phyloP scores from a whole-genome alignment of 2,329 filamentous ascomycete species.

The Cercospora berteroae region DNA sequence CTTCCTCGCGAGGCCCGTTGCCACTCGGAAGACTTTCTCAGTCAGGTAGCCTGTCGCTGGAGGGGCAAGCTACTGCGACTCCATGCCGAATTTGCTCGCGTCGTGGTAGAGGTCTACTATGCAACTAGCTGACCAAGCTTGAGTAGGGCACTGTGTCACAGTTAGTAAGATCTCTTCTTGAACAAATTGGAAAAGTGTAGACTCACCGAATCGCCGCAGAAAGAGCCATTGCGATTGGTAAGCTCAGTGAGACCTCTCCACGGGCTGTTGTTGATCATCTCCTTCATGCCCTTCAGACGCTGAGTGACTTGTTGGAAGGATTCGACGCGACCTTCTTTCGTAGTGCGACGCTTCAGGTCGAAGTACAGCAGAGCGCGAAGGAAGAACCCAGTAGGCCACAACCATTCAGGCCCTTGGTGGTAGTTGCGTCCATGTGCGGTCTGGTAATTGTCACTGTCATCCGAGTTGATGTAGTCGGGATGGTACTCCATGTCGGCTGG shows the following conservation, averaged over 20 bases:
- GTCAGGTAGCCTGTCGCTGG: slow-evolving; percentile 11
- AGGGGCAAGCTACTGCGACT: slow-evolving; percentile 15
- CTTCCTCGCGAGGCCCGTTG: neutral
- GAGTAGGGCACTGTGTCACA: slow-evolving; percentile 72
- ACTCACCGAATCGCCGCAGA: slow-evolving; percentile 84
- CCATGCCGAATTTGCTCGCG: slow-evolving; percentile 47
- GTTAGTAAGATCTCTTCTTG: slow-evolving; percentile 32
- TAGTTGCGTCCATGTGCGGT: slow-evolving; percentile 96
- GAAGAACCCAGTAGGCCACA: slow-evolving; percentile 97
- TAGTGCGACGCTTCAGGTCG: slow-evolving; percentile 70
- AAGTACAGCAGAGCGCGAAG: slow-evolving; percentile 87
- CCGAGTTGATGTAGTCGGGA: slow-evolving; percentile 90
- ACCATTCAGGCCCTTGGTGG: slow-evolving; percentile 96
- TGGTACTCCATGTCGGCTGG: slow-evolving; percentile 89
- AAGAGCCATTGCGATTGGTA: slow-evolving; percentile 82
- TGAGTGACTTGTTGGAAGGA: slow-evolving; percentile 93
- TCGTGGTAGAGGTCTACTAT: slow-evolving; percentile 96
- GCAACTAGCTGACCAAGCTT: slow-evolving; percentile 94
- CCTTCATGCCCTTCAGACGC: slow-evolving; percentile 77
- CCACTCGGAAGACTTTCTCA: slow-evolving; percentile 3
- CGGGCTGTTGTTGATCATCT: slow-evolving; percentile 71
- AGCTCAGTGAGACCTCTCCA: slow-evolving; percentile 94
- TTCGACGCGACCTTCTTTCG: slow-evolving; percentile 69
- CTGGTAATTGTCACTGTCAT: slow-evolving; percentile 86
- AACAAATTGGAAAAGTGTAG: neutral